These are phyloP conservation scores for Aulographum hederae DNA, from an alignment of 2,329 filamentous ascomycete genomes.

Conservation along the genomic window DNA sequence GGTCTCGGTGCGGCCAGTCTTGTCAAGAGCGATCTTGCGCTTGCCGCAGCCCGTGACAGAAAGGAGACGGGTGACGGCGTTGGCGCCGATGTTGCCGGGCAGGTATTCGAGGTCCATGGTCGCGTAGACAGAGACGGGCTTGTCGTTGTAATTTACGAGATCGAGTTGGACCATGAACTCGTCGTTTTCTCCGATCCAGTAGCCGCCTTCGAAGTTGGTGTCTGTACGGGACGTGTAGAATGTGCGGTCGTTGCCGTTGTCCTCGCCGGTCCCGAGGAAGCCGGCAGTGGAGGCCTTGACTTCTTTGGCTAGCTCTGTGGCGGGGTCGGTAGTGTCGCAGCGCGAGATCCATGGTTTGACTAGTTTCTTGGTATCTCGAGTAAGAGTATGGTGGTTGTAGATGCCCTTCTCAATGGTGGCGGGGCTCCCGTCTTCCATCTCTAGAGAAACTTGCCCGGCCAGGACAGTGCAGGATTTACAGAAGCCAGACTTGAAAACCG, in stretches of 20 bases:
- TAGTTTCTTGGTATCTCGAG: not conserved
- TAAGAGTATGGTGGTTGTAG: not conserved
- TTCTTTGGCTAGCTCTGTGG: too few relatives aligned
- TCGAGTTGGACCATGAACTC: not conserved
- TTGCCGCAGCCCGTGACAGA: not conserved
- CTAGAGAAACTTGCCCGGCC: not conserved
- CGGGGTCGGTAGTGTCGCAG: not conserved
- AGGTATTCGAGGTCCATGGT: constrained; percentile 3
- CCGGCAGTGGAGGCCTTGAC: too few relatives aligned
- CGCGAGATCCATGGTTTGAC: not conserved
- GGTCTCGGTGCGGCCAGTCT: not conserved
- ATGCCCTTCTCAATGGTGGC: not conserved
- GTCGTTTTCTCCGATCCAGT: constrained; percentile 1
- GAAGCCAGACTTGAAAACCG: not conserved
- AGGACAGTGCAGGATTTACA: not conserved
- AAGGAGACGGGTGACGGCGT: not conserved
- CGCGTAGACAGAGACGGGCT: not conserved
- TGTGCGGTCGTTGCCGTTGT: constrained; percentile 1
- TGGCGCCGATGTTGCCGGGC: constrained; percentile 1
- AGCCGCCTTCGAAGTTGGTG: constrained; percentile 1
- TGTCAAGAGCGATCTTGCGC: not conserved
- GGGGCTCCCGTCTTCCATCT: not conserved
- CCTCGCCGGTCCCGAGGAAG: constrained; percentile 3
- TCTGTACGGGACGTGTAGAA: constrained; percentile 3
- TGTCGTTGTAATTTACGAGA: constrained; percentile 3